A percentile compares a stretch with the other conserved stretches of the same genome.
These are phyloP conservation scores for Pseudogymnoascus sp. DNA, from an alignment of 2,329 filamentous ascomycete species.

Conservation along the genomic window DNA sequence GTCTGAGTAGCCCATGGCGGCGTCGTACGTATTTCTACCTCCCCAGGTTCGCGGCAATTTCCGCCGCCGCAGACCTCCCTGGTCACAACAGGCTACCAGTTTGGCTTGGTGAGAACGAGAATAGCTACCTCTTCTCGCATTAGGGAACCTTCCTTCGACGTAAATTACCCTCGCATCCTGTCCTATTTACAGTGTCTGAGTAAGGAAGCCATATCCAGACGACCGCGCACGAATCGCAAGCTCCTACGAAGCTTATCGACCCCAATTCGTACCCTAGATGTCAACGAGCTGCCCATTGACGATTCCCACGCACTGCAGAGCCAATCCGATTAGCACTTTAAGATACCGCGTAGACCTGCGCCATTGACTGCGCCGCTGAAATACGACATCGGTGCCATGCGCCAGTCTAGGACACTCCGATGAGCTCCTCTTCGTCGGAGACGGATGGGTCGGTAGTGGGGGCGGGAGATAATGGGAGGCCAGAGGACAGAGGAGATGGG, in stretches of 20 bases:
- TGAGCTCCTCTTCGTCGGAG: conserved; percentile 61
- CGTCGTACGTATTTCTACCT: neutral
- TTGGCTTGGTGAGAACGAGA: neutral
- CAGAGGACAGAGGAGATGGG: conserved; percentile 16
- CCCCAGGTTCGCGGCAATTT: conserved; percentile 6
- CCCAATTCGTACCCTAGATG: conserved; percentile 3
- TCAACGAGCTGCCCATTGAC: neutral
- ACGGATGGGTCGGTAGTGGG: conserved; percentile 46
- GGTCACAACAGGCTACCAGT: conserved; percentile 6
- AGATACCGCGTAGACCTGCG: neutral
- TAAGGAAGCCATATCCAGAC: neutral
- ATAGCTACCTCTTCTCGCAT: neutral
- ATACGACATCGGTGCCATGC: conserved; percentile 23
- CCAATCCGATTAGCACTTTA: neutral
- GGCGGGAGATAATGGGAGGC: conserved; percentile 37
- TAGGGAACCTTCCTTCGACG: neutral
- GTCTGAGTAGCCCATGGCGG: neutral
- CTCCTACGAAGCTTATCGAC: neutral
- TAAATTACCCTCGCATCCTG: neutral
- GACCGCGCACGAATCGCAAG: neutral
- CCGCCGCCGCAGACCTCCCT: neutral
- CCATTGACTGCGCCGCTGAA: conserved; percentile 12
- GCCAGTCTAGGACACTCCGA: conserved; percentile 38
- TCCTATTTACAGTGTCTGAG: neutral
- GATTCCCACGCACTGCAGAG: neutral